phyloP scores from a whole-genome alignment of 192 early-diverging fungal genomes.

The Lobosporangium transversale region DNA sequence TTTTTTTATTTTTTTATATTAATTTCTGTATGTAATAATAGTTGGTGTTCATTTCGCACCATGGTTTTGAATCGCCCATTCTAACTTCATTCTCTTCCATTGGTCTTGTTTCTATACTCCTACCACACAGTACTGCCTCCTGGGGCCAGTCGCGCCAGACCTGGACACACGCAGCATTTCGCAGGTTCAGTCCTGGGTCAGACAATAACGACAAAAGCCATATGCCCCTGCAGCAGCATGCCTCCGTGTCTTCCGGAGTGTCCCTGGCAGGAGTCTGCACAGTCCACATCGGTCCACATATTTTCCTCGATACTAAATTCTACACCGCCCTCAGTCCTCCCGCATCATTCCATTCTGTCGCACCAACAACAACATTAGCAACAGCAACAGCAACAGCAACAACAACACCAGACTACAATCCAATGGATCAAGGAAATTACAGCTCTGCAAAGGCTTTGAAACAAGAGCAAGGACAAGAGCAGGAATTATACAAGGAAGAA shows the following conservation, averaged over 20 bases:
- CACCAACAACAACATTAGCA: no score
- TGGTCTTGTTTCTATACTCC: not conserved
- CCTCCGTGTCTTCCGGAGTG: slow-evolving; percentile 2
- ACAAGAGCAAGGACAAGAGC: not conserved
- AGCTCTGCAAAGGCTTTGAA: not conserved
- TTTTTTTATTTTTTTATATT: no score
- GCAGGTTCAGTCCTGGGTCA: not conserved
- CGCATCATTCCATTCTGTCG: not conserved
- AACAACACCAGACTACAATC: no score
- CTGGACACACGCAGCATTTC: slow-evolving; percentile 42
- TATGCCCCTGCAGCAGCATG: slow-evolving; percentile 2
- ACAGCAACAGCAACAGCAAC: no score
- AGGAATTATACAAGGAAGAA: not conserved
- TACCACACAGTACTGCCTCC: slow-evolving; percentile 6
- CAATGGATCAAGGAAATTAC: no score
- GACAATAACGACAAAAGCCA: slow-evolving; percentile 9
- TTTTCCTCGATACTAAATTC: slow-evolving; percentile 57
- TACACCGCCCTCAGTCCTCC: slow-evolving; percentile 8
- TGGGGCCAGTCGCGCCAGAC: slow-evolving; percentile 32
- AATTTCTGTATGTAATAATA: no score
- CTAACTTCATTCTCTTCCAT: not conserved
- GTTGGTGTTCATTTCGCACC: no score
- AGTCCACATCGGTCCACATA: slow-evolving; percentile 63
- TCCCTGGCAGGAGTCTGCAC: slow-evolving; percentile 51
- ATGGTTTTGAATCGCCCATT: not conserved